Evolutionary conservation across 805 yeast species (phyloP).

Genomic region (Saccharomycopsis capsularis): DNA sequence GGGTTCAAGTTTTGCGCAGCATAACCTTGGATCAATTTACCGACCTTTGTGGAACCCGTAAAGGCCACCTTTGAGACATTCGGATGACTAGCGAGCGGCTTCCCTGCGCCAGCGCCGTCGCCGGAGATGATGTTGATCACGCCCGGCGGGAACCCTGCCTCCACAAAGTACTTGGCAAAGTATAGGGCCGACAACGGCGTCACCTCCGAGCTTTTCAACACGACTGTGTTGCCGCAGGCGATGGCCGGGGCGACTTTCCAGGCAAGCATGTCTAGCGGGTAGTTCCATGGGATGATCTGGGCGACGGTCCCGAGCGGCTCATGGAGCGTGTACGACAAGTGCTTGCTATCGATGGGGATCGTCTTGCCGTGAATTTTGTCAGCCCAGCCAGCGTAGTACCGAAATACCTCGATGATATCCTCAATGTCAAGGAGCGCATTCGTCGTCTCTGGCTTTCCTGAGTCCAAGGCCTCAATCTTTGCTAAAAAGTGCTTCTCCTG

Average conservation of each 20-base stretch:
- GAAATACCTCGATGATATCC: conserved; percentile 48
- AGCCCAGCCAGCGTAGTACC: conserved; percentile 70
- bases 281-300: conserved; percentile 48
- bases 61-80: conserved; percentile 46
- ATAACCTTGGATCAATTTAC: conserved; percentile 36
- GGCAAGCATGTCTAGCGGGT: conserved; percentile 43
- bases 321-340: conserved; percentile 47
- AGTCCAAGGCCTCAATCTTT: conserved; percentile 50
- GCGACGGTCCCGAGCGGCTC: conserved; percentile 49
- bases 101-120: conserved; percentile 39
- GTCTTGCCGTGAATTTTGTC: conserved; percentile 62
- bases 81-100: conserved; percentile 39
- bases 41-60: conserved; percentile 48
- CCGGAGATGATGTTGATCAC: conserved; percentile 43
- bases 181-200: conserved; percentile 42
- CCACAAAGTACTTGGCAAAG: conserved; percentile 36
- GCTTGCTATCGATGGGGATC: conserved; percentile 50
- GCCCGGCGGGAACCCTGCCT: conserved; percentile 45
- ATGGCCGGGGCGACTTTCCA: conserved; percentile 44
- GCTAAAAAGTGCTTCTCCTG: conserved; percentile 45
- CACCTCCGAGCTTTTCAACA: conserved; percentile 43
- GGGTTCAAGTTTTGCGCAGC: conserved; percentile 41
- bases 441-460: conserved; percentile 48
- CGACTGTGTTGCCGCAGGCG: conserved; percentile 42
- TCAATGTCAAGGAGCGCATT: conserved; percentile 56